Percentiles rank a stretch among this genome's conserved stretches.
These are phyloP conservation scores for Cercospora berteroae DNA, from an alignment of 2,329 filamentous ascomycete species.

Conservation along the genomic window DNA sequence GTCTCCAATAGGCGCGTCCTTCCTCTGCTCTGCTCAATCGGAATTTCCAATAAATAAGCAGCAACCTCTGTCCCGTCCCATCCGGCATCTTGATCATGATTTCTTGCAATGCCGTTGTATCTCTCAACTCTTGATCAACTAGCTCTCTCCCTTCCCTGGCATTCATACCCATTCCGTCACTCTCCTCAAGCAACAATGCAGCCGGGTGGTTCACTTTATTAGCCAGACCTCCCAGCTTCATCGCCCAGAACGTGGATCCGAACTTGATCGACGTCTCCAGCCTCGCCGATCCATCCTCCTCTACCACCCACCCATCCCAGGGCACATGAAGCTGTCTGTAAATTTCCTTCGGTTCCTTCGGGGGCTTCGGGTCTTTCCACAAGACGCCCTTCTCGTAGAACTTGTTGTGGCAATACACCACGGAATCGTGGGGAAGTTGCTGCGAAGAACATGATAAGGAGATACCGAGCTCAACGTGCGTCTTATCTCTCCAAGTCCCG, in stretches of 20 bases:
- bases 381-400: constrained; percentile 30
- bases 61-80: constrained; percentile 30
- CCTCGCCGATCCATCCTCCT: constrained; percentile 21
- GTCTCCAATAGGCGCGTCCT: constrained; percentile 33
- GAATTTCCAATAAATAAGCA: constrained; percentile 35
- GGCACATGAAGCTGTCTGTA: constrained; percentile 21
- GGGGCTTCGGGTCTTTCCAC: constrained; percentile 16
- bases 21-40: constrained; percentile 24
- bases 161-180: too few species aligned
- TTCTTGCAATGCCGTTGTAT: constrained; percentile 46
- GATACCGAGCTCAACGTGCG: constrained; percentile 36
- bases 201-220: constrained; percentile 11
- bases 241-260: constrained; percentile 47
- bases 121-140: constrained; percentile 37
- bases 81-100: constrained; percentile 38
- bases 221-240: constrained; percentile 37
- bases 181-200: not conserved
- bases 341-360: constrained; percentile 19
- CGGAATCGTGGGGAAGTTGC: constrained; percentile 22
- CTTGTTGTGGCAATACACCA: constrained; percentile 27
- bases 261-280: constrained; percentile 39
- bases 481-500: constrained; percentile 37
- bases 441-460: constrained; percentile 33
- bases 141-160: constrained; percentile 22
- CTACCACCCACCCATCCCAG: constrained; percentile 11